phyloP scores from a whole-genome alignment of 169 alveolate species.

The Blepharisma undulans region DNA sequence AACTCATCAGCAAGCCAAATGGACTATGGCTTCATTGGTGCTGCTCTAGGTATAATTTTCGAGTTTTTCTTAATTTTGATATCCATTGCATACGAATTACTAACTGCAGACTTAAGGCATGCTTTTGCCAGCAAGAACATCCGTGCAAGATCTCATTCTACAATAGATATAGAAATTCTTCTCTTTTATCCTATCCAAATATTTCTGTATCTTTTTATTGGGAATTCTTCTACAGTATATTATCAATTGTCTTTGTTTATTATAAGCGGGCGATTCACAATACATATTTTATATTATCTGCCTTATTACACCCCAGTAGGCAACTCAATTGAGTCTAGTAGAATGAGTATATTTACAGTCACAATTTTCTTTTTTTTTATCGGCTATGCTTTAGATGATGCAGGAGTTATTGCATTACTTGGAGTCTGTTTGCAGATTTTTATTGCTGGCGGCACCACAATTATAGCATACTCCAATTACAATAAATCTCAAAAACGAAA shows the following conservation, averaged over 20 bases:
- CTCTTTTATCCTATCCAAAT: neutral
- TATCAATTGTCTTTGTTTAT: neutral
- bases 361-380: neutral
- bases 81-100: neutral
- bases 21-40: neutral
- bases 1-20: neutral
- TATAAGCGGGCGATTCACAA: neutral
- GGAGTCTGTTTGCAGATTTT: neutral
- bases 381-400: neutral
- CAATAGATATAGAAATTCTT: neutral
- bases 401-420: neutral
- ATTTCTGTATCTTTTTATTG: neutral
- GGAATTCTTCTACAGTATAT: neutral
- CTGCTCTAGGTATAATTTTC: neutral
- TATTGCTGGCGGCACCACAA: neutral
- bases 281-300: neutral
- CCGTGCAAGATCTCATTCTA: neutral
- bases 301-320: neutral
- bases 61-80: neutral
- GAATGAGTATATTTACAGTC: neutral
- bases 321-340: neutral
- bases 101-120: neutral
- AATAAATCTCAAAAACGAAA: neutral
- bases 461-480: neutral
- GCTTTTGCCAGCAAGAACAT: neutral